Evolutionary conservation across 148 eudicot species (phyloP), one percentile per base, ranked within the genome.

Genomic region (Oxyria digyna): DNA sequence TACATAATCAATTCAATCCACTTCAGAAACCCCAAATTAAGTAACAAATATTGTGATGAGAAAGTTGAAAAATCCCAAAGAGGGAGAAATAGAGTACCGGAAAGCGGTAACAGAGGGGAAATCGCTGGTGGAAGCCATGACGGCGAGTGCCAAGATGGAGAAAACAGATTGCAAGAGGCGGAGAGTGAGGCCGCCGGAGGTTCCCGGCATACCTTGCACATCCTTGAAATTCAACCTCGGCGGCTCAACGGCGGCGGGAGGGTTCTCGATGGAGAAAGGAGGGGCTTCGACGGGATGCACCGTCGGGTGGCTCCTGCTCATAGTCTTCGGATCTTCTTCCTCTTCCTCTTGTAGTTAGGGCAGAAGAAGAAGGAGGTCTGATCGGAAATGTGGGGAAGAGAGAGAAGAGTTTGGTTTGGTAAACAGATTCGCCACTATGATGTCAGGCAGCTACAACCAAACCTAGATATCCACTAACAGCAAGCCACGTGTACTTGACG

Each of bases 161-260:
- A 72, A 72, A 18, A 26, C 69, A 9, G 66, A 72, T 26, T 72
- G 74, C 26, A 41, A 72, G 62, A 72, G 33, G 8, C 74, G 57
- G 18, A 72, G 67, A 9, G 55, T 66, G 12, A 72, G 23, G n/a
- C 74, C 62, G 31, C 69, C 74, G 13, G 74, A 54, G 32, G 74
- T 72, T n/a, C 74, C 74, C 18, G 74, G 74, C 74, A 72, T 72
- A 40, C 74, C 74, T 38, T 64, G 74, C 18, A 72, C 50, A 26
- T 72, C 74, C 74, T 65, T 72, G 62, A 72, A 33, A 23, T 54
- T 31, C n/a, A 72, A 32, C 42, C 37, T 29, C 15, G 69, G 68
- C 14, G 59, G 74, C n/a, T 45, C 74, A 59, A 5, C 37, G 24
- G 13, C 41, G 18, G 27, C 67, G 32, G n/a, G 45, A 20, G 29